These are phyloP conservation scores for Epipyxis sp. DNA, from an alignment of 108 stramenopile genomes.

Conservation along the genomic window DNA sequence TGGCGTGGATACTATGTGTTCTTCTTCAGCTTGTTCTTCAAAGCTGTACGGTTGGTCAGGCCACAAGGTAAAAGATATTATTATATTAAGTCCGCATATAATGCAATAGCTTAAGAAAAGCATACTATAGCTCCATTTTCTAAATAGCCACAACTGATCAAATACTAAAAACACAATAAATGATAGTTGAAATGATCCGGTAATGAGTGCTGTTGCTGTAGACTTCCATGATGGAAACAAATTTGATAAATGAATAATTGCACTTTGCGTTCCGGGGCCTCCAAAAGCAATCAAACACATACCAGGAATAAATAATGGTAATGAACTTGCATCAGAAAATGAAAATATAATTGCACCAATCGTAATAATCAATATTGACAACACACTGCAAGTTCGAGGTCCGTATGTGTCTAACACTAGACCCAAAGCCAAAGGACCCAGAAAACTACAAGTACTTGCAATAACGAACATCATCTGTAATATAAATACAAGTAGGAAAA, in stretches of 20 bases:
- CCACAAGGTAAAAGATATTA: slow-evolving; percentile 29
- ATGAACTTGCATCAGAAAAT: not conserved
- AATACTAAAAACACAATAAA: slow-evolving; percentile 38
- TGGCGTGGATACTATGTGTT: too few species aligned
- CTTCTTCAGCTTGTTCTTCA: slow-evolving; percentile 14
- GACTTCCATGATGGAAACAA: slow-evolving; percentile 16
- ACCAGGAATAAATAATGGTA: slow-evolving; percentile 12
- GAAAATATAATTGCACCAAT: slow-evolving; percentile 23
- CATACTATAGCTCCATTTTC: not conserved
- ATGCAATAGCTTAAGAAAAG: slow-evolving; percentile 35
- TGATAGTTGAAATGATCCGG: slow-evolving; percentile 36
- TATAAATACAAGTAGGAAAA: too few species aligned
- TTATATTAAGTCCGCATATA: not conserved
- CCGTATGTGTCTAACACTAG: slow-evolving; percentile 34
- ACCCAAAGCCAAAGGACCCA: slow-evolving; percentile 28
- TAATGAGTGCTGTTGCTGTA: slow-evolving; percentile 26
- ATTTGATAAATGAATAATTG: slow-evolving; percentile 36
- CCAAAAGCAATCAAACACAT: slow-evolving; percentile 32
- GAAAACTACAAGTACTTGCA: slow-evolving; percentile 30
- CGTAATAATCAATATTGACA: not conserved
- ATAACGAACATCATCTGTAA: slow-evolving; percentile 26
- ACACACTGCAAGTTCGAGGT: slow-evolving; percentile 13
- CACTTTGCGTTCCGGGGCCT: slow-evolving; percentile 39
- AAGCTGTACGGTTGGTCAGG: slow-evolving; percentile 30
- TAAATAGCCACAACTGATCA: slow-evolving; percentile 19